Base-by-base conservation (phyloP, 805 yeast species). In the Debaryomyces tyrocola region DNA sequence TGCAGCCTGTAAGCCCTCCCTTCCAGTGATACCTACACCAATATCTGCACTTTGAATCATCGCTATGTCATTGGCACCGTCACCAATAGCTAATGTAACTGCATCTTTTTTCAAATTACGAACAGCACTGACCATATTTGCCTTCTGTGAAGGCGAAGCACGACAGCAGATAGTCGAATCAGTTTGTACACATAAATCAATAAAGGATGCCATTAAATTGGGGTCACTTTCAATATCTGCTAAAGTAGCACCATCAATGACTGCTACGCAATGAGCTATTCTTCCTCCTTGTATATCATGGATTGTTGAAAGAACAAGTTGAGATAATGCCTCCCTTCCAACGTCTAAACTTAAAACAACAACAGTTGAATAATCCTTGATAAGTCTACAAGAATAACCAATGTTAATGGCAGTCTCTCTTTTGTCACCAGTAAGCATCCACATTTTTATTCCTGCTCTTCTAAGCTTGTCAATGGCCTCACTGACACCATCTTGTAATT, bases 391-490 rank as follows among this genome's bases (percentile, higher is more conserved):
- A 6, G 99, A 87, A 59, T 91, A 88, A 0, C 98, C 99, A 65
- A 94, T 92, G 60, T 90, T 94, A 50, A 94, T 90, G 1, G 99
- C 99, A 0, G 99, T 94, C 66, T 94, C 99, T 48, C 97, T 75
- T 62, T 95, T 95, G 63, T 94, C 99, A 38, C 99, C 99, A 0
- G 99, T 94, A 40, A 94, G 73, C 97, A 94, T 94, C 99, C 99
- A 94, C 75, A 94, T 69, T 58, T 85, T 89, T 47, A 94, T 90
- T 2, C 96, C 96, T 0, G 99, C 98, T 52, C 95, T 77, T 56
- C 96, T 80, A 41, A 94, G 75, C 59, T 90, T 90, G 48, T 90
- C 97, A 52, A 94, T 91, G 0, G 98, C 81, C 45, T 91, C 96
- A 18, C 97, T 86, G 6, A 94, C 99, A n/a, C 99, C 99, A 20